Conservation (phyloP, 108 stramenopile species). For the Skeletonema costatum region DNA sequence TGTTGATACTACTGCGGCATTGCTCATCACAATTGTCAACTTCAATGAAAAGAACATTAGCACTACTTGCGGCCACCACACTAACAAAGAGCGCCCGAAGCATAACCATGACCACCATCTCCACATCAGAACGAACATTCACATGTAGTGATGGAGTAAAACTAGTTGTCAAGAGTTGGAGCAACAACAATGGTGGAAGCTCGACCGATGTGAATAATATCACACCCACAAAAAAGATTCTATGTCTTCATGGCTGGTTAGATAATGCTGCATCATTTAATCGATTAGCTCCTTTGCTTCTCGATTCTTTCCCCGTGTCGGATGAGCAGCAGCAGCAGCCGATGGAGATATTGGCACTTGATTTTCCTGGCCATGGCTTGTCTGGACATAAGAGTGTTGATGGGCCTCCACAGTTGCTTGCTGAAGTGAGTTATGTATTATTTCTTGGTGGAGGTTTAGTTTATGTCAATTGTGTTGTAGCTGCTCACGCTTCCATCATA, state of each 20-base stretch:
- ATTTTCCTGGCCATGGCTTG: constrained; percentile 72
- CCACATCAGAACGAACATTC: constrained; percentile 26
- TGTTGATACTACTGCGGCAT: too few relatives aligned
- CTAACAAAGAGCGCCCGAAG: neutral
- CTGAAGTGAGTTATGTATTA: constrained; percentile 34
- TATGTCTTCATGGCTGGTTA: constrained; percentile 82
- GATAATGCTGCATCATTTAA: constrained; percentile 82
- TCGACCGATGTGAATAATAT: too few relatives aligned
- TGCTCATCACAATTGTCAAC: too few relatives aligned
- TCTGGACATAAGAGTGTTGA: constrained; percentile 51
- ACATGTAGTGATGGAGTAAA: constrained; percentile 40
- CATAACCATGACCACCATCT: neutral
- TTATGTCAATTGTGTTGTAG: too few relatives aligned
- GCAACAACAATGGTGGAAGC: constrained; percentile 16
- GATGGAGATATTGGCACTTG: constrained; percentile 55
- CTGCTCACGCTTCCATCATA: neutral
- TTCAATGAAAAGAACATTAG: neutral
- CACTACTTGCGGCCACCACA: neutral
- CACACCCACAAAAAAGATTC: constrained; percentile 43
- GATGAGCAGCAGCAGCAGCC: neutral
- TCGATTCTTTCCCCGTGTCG: constrained; percentile 15
- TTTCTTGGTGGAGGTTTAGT: too few relatives aligned
- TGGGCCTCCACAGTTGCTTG: constrained; percentile 52
- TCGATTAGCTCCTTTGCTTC: constrained; percentile 59
- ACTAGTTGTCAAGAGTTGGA: constrained; percentile 31